A percentile compares a stretch with the other conserved stretches of the same genome.
Conservation (phyloP, 495 filamentous ascomycete genomes). For the Articulospora tetracladia region DNA sequence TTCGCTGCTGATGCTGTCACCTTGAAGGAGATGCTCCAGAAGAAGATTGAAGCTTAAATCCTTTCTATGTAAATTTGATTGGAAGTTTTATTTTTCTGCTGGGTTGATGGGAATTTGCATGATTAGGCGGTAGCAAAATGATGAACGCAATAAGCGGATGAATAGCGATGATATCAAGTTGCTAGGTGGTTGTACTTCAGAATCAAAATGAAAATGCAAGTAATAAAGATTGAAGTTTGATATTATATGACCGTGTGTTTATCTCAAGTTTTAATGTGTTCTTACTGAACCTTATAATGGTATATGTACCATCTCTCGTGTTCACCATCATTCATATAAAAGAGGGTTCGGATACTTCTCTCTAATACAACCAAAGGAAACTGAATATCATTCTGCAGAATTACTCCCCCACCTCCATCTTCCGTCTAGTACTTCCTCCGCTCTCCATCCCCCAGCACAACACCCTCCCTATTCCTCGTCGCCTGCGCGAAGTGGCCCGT, state of each 20-base stretch:
- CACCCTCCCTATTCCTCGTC: conserved; percentile 20
- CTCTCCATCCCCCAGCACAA: conserved; percentile 11
- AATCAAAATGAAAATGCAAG: neutral
- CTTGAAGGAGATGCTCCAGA: conserved; percentile 85
- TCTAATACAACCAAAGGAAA: no score
- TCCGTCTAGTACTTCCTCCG: conserved; percentile 1
- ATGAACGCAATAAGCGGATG: neutral
- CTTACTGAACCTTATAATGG: no score
- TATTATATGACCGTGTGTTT: no score
- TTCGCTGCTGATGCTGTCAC: conserved; percentile 95
- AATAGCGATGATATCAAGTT: conserved; percentile 2
- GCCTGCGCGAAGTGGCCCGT: conserved; percentile 4
- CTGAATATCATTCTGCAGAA: no score
- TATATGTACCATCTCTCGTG: no score
- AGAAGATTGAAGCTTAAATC: conserved; percentile 58
- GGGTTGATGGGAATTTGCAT: neutral
- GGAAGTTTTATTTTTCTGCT: no score
- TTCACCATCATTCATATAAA: no score
- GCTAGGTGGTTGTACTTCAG: neutral
- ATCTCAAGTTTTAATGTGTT: no score
- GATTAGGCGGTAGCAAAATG: neutral
- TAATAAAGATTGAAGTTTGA: no score
- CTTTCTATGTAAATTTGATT: neutral
- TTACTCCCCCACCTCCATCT: no score
- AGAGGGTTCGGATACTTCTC: no score